Base-by-base conservation (phyloP, 192 early-diverging fungal species). In the Lobosporangium transversale region DNA sequence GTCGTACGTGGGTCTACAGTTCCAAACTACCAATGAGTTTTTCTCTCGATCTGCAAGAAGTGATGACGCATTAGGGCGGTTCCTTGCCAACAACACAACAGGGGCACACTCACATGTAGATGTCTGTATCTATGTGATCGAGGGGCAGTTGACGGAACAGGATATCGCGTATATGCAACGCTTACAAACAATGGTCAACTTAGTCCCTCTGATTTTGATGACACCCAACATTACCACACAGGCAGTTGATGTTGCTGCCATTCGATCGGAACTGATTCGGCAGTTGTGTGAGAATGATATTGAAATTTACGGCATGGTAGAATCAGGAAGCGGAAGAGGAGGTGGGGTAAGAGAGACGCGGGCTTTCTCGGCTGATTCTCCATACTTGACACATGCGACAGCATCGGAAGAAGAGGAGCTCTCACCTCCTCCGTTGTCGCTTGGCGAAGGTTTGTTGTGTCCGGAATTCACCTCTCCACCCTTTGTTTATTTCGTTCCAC, bases 91-190 rank as follows among this genome's bases (percentile, higher is more conserved):
- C 31, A 71, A 71, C 21, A 35, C 44, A 8, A 71, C 69, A 23
- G 69, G 69, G 6, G 69, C 69, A 2, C 69, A 71, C 23, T 62
- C 60, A 18, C 69, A 71, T 63, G 69, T 71, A 12, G 69, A 71
- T 33, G 43, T 31, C 1, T 71, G 69, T 35, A 26, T 71, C 27
- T 71, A 71, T 27, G 35, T 71, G 6, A 63, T 71, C 27, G 60
- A 71, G 26, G 69, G 51, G 1, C 44, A 42, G 6, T 61, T 71
- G 4, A 63, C 69, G 23, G 53, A 62, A 12, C 8, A 21, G 17
- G 69, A 71, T 53, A 33, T 63, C 6, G 53, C 43, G 14, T 58
- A 58, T 33, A 55, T 71, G 60, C 51, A 43, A 3, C 60, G 69
- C 9, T 44, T 71, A n/a, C 69, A 71, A 36, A 20, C 61, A 4